Evolutionary conservation across 495 filamentous ascomycete species (phyloP), one percentile per base, ranked within the genome.

Genomic region (Aspergillus olivimuriae): DNA sequence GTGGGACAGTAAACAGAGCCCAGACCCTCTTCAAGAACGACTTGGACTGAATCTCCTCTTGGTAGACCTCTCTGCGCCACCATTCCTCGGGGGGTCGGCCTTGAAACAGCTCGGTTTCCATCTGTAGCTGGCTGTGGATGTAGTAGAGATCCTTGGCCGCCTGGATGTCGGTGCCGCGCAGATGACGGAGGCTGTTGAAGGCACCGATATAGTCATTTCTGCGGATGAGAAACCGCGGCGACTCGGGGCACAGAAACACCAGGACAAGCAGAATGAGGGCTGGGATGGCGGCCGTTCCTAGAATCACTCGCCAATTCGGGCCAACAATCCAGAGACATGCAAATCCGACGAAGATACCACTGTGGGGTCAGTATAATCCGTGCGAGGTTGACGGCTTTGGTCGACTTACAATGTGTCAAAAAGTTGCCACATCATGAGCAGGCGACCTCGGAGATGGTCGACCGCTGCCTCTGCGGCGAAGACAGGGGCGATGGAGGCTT

Each of bases 371-470:
- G n/a, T 33, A n/a, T n/a, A n/a, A n/a, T n/a, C n/a, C n/a, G n/a
- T n/a, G n/a, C n/a, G n/a, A n/a, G n/a, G 30, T 15, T 34, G 11
- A 47, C 10, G 11, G 17, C 21, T 19, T 2, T 17, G 35, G 16
- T 1, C n/a, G 15, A 43, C 54, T 9, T 44, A 66, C 39, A 84
- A 75, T 43, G 83, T 81, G 44, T 82, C 82, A 44, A 83, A 88
- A 62, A 88, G 68, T 51, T 89, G 84, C 84, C 82, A 87, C 21
- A 68, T 73, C 84, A 88, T 88, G 32, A 84, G 76, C 9, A 88
- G 59, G 15, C 72, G 78, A 32, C 84, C 84, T 47, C 85, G 71
- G 40, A 87, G 78, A 12, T 70, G 51, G 15, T 84, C 81, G 1
- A 81, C 83, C 3, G 73, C 68, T 52, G 79, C 84, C 50, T 89